These are phyloP conservation scores for Trichoderma guizhouense DNA, from an alignment of 2,329 filamentous ascomycete genomes.

Conservation along the genomic window DNA sequence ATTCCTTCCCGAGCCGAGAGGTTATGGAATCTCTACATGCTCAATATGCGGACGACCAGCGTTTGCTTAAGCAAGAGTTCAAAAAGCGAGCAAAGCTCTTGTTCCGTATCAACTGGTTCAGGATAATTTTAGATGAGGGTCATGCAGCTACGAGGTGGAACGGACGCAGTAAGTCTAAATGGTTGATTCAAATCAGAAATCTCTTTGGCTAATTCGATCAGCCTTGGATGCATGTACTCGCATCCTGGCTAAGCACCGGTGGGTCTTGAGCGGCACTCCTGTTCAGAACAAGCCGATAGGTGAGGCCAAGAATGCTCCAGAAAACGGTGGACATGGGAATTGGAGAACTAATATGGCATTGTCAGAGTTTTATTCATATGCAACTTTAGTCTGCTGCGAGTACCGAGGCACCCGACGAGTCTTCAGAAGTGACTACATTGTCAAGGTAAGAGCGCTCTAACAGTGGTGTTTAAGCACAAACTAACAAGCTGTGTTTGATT, in stretches of 20 bases:
- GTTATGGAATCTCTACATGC: neutral
- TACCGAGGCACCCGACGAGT: slow-evolving; percentile 2
- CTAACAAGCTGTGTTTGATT: neutral
- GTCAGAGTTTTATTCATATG: slow-evolving; percentile 36
- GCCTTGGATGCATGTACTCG: slow-evolving; percentile 25
- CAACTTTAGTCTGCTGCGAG: slow-evolving; percentile 30
- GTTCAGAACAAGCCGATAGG: slow-evolving; percentile 32
- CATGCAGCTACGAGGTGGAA: slow-evolving; percentile 52
- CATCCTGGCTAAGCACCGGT: slow-evolving; percentile 31
- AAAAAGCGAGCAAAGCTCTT: neutral
- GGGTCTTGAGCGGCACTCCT: slow-evolving; percentile 38
- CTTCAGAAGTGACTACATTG: slow-evolving; percentile 24
- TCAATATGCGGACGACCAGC: neutral
- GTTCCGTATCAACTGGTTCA: slow-evolving; percentile 40
- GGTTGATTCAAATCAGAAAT: fast-evolving
- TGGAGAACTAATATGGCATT: slow-evolving; percentile 18
- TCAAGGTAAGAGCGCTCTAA: slow-evolving; percentile 16
- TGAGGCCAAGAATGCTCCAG: neutral
- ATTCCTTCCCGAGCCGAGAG: slow-evolving; percentile 17
- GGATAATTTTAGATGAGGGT: slow-evolving; percentile 56
- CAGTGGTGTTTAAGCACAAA: neutral
- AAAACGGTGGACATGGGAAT: neutral
- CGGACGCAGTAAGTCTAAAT: slow-evolving; percentile 27
- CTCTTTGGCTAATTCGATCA: slow-evolving; percentile 1
- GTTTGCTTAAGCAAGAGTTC: slow-evolving; percentile 38